Evolutionary conservation across 2,329 filamentous ascomycete species (phyloP).

Genomic region (Curvularia sp.): DNA sequence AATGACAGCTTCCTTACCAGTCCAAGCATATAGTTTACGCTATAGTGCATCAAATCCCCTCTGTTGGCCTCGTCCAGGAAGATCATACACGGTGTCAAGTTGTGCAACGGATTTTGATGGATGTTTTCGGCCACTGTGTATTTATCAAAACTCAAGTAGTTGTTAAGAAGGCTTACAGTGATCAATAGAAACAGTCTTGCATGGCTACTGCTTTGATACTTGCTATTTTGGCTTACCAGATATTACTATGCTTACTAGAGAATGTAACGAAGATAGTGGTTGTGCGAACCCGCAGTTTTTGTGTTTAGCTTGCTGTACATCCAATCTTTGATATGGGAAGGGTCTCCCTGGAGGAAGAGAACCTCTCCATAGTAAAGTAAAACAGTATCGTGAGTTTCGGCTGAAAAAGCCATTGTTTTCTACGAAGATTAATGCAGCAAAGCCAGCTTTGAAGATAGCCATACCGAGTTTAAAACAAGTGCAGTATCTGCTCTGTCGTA

Average conservation of each 20-base stretch:
- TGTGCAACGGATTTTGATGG: constrained; percentile 50
- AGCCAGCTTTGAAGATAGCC: not conserved
- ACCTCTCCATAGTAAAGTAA: not conserved
- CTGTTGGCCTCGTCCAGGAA: constrained; percentile 51
- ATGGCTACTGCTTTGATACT: not conserved
- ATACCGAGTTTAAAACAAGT: not conserved
- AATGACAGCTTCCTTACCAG: constrained; percentile 51
- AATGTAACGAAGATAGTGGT: not conserved
- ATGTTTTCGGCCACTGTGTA: constrained; percentile 40
- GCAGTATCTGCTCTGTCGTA: not conserved
- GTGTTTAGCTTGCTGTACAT: not conserved
- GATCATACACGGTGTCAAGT: constrained; percentile 41
- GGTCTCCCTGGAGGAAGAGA: too few species aligned
- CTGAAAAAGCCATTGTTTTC: not conserved
- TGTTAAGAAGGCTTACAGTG: not conserved
- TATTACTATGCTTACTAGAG: not conserved
- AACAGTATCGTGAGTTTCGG: not conserved
- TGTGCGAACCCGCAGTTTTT: not conserved
- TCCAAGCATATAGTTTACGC: constrained; percentile 48
- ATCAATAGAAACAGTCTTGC: constrained; percentile 25
- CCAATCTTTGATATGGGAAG: not conserved
- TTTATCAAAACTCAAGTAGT: constrained; percentile 30
- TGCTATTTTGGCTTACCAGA: not conserved
- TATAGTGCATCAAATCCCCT: constrained; percentile 52
- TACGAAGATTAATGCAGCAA: not conserved